phyloP scores from a whole-genome alignment of 495 filamentous ascomycete species.

The Penicillium egyptiacum region DNA sequence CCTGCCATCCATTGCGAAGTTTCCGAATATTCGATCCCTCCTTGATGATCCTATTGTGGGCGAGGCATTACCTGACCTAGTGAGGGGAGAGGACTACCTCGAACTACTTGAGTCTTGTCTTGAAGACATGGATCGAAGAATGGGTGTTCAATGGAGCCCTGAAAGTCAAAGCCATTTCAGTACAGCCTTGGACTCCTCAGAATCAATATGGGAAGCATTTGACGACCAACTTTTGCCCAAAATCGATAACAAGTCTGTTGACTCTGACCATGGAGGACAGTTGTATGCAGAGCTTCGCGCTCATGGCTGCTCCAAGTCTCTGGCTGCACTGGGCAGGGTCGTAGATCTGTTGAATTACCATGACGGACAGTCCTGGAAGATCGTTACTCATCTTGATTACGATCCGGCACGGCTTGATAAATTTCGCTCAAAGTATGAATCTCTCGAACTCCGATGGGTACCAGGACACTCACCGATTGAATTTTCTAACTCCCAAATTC shows the following conservation, averaged over 20 bases:
- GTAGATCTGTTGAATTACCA: constrained; percentile 36
- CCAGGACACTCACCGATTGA: constrained; percentile 35
- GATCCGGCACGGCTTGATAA: not conserved
- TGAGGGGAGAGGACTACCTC: constrained; percentile 22
- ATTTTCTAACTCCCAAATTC: constrained; percentile 21
- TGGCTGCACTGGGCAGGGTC: constrained; percentile 26
- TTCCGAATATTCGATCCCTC: constrained; percentile 18
- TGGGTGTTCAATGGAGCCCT: constrained; percentile 32
- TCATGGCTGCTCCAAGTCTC: constrained; percentile 37
- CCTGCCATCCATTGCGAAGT: constrained; percentile 29
- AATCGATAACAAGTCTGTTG: constrained; percentile 29
- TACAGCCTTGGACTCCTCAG: constrained; percentile 10
- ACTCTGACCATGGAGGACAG: constrained; percentile 29
- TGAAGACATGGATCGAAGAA: constrained; percentile 29
- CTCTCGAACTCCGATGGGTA: constrained; percentile 33
- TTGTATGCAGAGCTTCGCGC: constrained; percentile 32
- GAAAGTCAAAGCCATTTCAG: constrained; percentile 19
- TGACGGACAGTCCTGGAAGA: constrained; percentile 22
- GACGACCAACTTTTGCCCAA: constrained; percentile 30
- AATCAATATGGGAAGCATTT: constrained; percentile 18
- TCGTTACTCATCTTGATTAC: constrained; percentile 18
- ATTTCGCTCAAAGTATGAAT: not conserved
- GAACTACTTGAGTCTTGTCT: constrained; percentile 29
- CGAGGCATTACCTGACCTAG: constrained; percentile 24
- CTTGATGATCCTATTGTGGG: constrained; percentile 20